Percentiles rank a stretch among this genome's conserved stretches.
phyloP scores from a whole-genome alignment of 2,329 filamentous ascomycete species.

The Colletotrichum lini region DNA sequence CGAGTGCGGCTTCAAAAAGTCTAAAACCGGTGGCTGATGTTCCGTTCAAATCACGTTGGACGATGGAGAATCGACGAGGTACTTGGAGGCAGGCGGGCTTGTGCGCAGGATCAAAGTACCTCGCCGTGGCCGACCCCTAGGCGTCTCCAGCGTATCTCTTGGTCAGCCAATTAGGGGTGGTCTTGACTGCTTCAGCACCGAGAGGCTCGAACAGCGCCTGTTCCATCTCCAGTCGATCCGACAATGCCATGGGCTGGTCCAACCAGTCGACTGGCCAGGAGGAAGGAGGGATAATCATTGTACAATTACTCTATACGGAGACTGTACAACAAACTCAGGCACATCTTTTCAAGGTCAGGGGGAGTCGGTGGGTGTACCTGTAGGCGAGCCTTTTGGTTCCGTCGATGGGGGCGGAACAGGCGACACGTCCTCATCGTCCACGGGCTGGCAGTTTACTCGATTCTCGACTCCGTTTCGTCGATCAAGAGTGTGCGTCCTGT shows the following conservation, averaged over 20 bases:
- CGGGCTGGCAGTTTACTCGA: background rate
- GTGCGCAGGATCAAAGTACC: background rate
- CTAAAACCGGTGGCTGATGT: slow-evolving; percentile 30
- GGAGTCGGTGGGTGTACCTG: no score
- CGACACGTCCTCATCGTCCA: background rate
- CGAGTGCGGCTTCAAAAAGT: slow-evolving; percentile 21
- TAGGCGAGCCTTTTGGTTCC: background rate
- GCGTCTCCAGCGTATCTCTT: background rate
- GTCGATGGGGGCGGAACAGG: background rate
- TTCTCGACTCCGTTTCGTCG: background rate
- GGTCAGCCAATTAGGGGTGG: slow-evolving; percentile 24
- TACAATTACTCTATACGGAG: no score
- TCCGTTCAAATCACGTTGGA: no score
- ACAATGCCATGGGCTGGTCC: slow-evolving; percentile 49
- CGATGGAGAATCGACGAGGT: background rate
- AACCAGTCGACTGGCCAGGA: slow-evolving; percentile 6
- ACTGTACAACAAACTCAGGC: slow-evolving; percentile 3
- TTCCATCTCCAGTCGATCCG: slow-evolving; percentile 58
- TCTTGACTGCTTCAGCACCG: slow-evolving; percentile 27
- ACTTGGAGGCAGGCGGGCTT: background rate
- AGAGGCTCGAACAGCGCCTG: slow-evolving; percentile 51
- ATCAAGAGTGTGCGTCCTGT: background rate
- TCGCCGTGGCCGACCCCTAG: slow-evolving; percentile 28
- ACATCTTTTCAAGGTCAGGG: slow-evolving; percentile 13
- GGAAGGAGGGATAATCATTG: slow-evolving; percentile 10